Evolutionary conservation across 2,329 filamentous ascomycete genomes (phyloP), one percentile per base, ranked within the genome.

Genomic region (Colletotrichum eremochloae): DNA sequence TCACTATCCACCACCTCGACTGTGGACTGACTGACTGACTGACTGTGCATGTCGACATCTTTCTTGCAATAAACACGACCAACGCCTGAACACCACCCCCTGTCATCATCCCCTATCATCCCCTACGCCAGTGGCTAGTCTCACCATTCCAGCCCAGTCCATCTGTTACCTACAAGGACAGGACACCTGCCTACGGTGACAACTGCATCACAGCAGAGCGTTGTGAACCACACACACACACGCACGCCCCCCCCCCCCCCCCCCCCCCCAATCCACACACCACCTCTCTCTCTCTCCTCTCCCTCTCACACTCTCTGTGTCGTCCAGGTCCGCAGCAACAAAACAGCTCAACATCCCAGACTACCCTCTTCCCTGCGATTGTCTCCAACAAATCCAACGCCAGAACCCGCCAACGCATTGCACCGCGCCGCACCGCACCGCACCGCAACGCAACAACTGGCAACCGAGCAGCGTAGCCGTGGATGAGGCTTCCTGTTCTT

Each of bases 261-360:
- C 33, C n/a, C n/a, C n/a, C n/a, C n/a, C n/a, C n/a, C n/a, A n/a
- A 5, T 8, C 44, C 44, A n/a, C 7, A 42, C 40, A 5, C 6
- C 15, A 18, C 40, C 14, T 18, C 15, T 6, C 44, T n/a, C 20
- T 7, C 42, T 44, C 18, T 20, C 20, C 15, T 20, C 42, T 7
- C 42, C 20, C 42, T 20, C 18, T 44, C 14, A 65, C 64, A 38
- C 63, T 44, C 60, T 46, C 24, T 60, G 15, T 48, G 44, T 63
- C 52, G 53, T 36, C 58, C 57, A 46, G 60, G 36, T n/a, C 65
- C 44, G 69, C 53, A 68, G 44, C 44, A 46, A 72, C 69, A 72
- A 72, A 72, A 72, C 66, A 72, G 66, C 60, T 48, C 53, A 55
- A 24, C 52, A 69, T 65, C 60, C 69, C 69, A 55, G 66, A 60